A percentile compares a stretch with the other conserved stretches of the same genome.
phyloP scores from a whole-genome alignment of 1,284 basidiomycete genomes.

The Sporisorium scitamineum region DNA sequence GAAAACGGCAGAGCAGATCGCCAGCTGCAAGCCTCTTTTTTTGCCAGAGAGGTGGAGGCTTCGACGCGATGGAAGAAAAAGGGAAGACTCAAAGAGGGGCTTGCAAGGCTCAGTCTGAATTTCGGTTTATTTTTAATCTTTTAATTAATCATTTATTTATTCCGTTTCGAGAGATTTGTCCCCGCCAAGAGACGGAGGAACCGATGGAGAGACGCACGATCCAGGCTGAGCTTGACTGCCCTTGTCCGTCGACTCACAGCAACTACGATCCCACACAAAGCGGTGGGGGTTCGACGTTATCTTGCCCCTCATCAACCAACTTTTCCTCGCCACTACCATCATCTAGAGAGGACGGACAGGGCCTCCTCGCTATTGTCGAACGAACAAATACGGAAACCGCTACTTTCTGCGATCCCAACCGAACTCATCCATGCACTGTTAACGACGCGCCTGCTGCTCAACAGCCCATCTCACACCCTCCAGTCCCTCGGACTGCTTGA shows the following conservation, averaged over 20 bases:
- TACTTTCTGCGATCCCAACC: no score
- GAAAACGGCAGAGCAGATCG: constrained; percentile 4
- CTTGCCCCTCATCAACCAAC: neutral
- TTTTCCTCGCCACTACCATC: neutral
- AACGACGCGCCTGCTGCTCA: neutral
- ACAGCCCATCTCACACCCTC: constrained; percentile 1
- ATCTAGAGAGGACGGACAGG: neutral
- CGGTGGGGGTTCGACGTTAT: no score
- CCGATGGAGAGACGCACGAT: constrained; percentile 7
- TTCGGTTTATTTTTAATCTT: neutral
- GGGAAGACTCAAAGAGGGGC: constrained; percentile 1
- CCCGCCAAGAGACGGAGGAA: neutral
- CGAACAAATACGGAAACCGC: no score
- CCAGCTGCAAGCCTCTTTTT: constrained; percentile 20
- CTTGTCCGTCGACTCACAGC: no score
- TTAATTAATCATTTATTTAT: no score
- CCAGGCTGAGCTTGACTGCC: constrained; percentile 1
- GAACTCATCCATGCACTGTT: constrained; percentile 4
- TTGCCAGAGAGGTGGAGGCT: constrained; percentile 17
- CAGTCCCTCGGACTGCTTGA: neutral
- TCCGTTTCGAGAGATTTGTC: neutral
- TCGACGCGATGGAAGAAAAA: neutral
- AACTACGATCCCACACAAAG: neutral
- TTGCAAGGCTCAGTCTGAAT: neutral
- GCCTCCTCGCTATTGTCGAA: neutral